phyloP scores from a whole-genome alignment of 192 early-diverging fungal species.

The Linnemannia elongata region DNA sequence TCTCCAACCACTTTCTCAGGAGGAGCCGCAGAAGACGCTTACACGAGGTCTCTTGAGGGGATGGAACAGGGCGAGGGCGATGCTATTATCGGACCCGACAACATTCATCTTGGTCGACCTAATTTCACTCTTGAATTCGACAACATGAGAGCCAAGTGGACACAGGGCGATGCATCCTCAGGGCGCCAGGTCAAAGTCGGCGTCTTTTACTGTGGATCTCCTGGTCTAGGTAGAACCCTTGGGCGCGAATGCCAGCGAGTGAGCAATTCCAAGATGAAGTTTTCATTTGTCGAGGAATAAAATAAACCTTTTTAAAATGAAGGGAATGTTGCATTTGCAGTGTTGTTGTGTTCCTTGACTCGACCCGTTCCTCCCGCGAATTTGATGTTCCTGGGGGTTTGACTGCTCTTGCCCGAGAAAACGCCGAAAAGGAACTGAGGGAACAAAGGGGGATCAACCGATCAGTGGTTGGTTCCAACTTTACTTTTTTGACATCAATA shows the following conservation, averaged over 20 bases:
- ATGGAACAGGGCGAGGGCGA: conserved; percentile 42
- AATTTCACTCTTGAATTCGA: conserved; percentile 78
- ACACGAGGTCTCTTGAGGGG: conserved; percentile 71
- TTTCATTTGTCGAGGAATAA: conserved; percentile 36
- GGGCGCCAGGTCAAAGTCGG: conserved; percentile 68
- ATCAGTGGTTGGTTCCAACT: neutral
- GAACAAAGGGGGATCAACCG: neutral
- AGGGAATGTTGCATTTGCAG: neutral
- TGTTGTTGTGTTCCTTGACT: neutral
- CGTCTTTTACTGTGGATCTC: conserved; percentile 89
- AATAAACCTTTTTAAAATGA: neutral
- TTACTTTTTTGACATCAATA: neutral
- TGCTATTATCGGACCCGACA: conserved; percentile 57
- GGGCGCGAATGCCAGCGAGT: conserved; percentile 44
- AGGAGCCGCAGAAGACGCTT: conserved; percentile 60
- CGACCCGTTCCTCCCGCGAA: neutral
- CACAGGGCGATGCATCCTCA: conserved; percentile 32
- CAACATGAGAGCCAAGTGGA: conserved; percentile 51
- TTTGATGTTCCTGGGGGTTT: neutral
- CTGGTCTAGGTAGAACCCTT: conserved; percentile 68
- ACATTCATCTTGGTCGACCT: conserved; percentile 84
- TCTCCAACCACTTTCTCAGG: conserved; percentile 59
- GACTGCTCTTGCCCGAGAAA: neutral
- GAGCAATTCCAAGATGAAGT: conserved; percentile 17
- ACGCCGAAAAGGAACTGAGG: neutral